phyloP scores from a whole-genome alignment of 805 yeast species.

The Candida saitoana region DNA sequence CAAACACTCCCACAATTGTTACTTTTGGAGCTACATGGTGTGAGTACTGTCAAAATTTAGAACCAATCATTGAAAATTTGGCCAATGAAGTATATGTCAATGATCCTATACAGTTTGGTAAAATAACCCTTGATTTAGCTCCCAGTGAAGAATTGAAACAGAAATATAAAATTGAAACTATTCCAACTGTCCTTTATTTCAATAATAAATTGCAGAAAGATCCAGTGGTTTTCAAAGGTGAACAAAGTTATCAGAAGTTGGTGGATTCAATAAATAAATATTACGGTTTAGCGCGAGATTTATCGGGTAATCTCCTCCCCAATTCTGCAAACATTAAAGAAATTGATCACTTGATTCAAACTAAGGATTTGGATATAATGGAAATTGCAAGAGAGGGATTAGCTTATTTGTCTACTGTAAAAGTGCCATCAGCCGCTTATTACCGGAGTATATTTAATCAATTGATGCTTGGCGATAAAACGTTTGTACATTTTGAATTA shows the following conservation, averaged over 20 bases:
- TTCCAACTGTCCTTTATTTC: conserved; percentile 56
- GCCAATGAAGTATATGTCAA: conserved; percentile 44
- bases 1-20: conserved; percentile 37
- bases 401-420: conserved; percentile 7
- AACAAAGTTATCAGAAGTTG: conserved; percentile 17
- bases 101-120: conserved; percentile 32
- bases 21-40: conserved; percentile 63
- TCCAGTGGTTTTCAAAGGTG: conserved; percentile 27
- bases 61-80: conserved; percentile 47
- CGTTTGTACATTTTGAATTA: conserved; percentile 43
- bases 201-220: conserved; percentile 23
- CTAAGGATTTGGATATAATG: conserved; percentile 2
- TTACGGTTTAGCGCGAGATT: conserved; percentile 24
- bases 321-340: conserved; percentile 29
- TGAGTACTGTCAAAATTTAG: conserved; percentile 50
- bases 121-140: conserved; percentile 45
- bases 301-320: conserved; percentile 28
- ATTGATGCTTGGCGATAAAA: conserved; percentile 40
- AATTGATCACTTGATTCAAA: conserved; percentile 15
- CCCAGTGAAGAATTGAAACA: conserved; percentile 40
- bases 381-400: conserved; percentile 10
- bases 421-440: conserved; percentile 20
- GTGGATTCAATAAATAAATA: conserved; percentile 25
- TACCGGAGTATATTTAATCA: conserved; percentile 47
- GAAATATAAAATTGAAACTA: conserved; percentile 39